phyloP scores from a whole-genome alignment of 139 green algal genomes.

The Picochlorum sp. region DNA sequence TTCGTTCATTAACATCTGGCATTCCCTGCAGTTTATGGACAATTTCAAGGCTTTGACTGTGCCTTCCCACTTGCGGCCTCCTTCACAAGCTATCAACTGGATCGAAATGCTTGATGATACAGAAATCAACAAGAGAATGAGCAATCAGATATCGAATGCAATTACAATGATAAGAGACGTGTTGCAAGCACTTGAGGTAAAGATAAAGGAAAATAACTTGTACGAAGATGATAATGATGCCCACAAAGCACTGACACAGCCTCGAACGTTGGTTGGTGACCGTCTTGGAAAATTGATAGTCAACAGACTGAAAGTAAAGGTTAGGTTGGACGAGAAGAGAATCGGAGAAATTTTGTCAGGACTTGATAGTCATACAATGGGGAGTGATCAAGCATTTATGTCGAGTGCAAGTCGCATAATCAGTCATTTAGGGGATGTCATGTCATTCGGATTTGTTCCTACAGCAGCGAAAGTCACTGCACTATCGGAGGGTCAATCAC shows the following conservation, averaged over 20 bases:
- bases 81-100: constrained; percentile 20
- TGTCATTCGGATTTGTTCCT: constrained; percentile 34
- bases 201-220: constrained; percentile 6
- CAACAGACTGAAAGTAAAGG: constrained; percentile 32
- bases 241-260: constrained; percentile 12
- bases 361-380: constrained; percentile 21
- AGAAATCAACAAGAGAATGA: constrained; percentile 25
- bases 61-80: constrained; percentile 39
- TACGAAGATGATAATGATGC: constrained; percentile 11
- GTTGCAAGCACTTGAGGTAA: constrained; percentile 8
- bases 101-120: constrained; percentile 24
- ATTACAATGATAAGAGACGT: constrained; percentile 15
- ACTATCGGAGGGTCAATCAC: neutral
- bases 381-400: constrained; percentile 16
- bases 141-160: constrained; percentile 1
- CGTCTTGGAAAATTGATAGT: constrained; percentile 33
- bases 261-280: constrained; percentile 21
- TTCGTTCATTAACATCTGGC: neutral
- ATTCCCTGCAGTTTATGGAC: constrained; percentile 32
- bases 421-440: constrained; percentile 50
- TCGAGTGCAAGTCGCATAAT: constrained; percentile 29
- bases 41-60: constrained; percentile 35
- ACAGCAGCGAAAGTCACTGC: neutral
- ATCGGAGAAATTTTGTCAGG: constrained; percentile 44
- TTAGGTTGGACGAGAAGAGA: constrained; percentile 50